These are phyloP conservation scores for Exophiala sp. DNA, from an alignment of 2,329 filamentous ascomycete species.

Conservation along the genomic window DNA sequence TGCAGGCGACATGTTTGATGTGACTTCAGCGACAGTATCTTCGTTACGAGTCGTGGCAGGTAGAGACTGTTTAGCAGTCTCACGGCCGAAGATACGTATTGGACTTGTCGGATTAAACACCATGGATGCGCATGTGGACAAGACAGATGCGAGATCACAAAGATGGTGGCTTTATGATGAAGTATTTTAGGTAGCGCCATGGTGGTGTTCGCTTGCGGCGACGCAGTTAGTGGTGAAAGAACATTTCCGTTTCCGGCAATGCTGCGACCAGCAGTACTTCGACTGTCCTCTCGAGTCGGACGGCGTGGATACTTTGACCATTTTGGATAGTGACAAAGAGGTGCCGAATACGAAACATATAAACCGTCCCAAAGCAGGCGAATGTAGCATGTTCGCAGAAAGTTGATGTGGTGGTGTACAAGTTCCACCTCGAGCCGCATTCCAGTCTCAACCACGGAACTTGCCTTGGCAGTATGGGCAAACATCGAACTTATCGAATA, in stretches of 20 bases:
- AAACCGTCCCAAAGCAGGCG: not conserved
- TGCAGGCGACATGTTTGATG: slow-evolving; percentile 4
- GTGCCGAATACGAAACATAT: not conserved
- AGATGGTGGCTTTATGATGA: not conserved
- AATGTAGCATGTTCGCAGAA: slow-evolving; percentile 17
- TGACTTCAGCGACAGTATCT: not conserved
- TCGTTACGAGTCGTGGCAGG: not conserved
- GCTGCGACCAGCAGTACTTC: slow-evolving; percentile 5
- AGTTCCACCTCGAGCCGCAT: slow-evolving; percentile 22
- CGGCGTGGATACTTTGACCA: slow-evolving; percentile 11
- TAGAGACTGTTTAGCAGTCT: slow-evolving; percentile 9
- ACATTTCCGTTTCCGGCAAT: slow-evolving; percentile 25
- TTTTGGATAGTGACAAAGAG: slow-evolving; percentile 19
- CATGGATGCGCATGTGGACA: slow-evolving; percentile 3
- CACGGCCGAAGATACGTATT: slow-evolving; percentile 15
- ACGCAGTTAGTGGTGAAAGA: slow-evolving; percentile 15
- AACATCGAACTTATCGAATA: slow-evolving; percentile 27
- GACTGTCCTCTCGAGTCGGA: not conserved
- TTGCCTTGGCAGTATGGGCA: slow-evolving; percentile 30
- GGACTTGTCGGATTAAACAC: slow-evolving; percentile 21
- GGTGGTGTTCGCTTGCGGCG: slow-evolving; percentile 16
- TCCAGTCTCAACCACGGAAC: slow-evolving; percentile 26
- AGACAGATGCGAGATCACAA: slow-evolving; percentile 1
- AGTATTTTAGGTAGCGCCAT: slow-evolving; percentile 20
- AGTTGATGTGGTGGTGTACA: slow-evolving; percentile 18